Base-by-base conservation (phyloP, 345 rosid genomes). In the Erodium maritimum region DNA sequence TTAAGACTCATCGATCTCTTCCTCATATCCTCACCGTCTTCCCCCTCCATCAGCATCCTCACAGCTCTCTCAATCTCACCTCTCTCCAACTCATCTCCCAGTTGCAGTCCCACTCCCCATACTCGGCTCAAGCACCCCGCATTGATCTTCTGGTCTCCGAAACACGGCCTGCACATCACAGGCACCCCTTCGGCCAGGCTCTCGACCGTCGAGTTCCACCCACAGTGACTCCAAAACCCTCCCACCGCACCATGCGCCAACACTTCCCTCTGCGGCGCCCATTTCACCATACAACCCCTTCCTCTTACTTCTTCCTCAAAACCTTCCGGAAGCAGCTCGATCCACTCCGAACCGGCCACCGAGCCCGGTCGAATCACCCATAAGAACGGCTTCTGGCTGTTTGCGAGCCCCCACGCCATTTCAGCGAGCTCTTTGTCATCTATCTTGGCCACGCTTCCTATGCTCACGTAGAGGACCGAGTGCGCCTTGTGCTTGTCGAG, bases 131-230 rank as follows among this genome's bases (percentile, higher is more conserved):
- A 19, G 46, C 67, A 63, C 45, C 66, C 58, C 6, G 72, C 54
- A 50, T 66, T 75, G 66, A 60, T 73, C 34, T 37, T 25, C 29
- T 74, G 84, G 57, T 75, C 80, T 10, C 70, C 67, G n/a, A 71
- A 73, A 52, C 65, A 66, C 2, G 77, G 70, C 45, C 21, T 65
- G 56, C 84, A 69, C 8, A 80, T 48, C 75, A 74, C n/a, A 0
- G 81, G 77, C 12, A 76, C 65, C 9, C 80, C 81, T 69, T 71
- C 79, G 1, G 64, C 56, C 19, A 73, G 42, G 23, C 84, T 65
- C 53, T 76, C 79, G 2, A 74, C 8, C 2, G 74, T 69, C 3
- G 81, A 74, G 55, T 77, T 80, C 79, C 79, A 72, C 8, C 84
- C 74, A 18, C 76, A 74, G 12, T 74, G 82, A 21, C 69, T 74